phyloP scores from a whole-genome alignment of 2,329 filamentous ascomycete species.

The Penicillium sp. region DNA sequence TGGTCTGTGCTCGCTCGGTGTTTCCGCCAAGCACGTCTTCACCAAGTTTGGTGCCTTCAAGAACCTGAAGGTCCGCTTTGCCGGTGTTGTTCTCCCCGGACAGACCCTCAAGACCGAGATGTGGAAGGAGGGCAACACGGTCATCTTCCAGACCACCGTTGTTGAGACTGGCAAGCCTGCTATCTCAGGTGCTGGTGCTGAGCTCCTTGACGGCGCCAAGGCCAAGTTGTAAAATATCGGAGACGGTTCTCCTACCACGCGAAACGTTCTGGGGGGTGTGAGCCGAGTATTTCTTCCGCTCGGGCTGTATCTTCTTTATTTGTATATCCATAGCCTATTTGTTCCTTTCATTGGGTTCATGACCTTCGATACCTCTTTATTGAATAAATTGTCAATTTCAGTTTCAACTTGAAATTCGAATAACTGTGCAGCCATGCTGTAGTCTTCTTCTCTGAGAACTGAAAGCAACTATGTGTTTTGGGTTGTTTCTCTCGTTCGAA shows the following conservation, averaged over 20 bases:
- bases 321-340: conserved; percentile 20
- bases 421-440: not conserved
- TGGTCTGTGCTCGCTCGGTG: conserved; percentile 91
- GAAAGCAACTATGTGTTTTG: no score
- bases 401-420: not conserved
- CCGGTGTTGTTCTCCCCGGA: conserved; percentile 75
- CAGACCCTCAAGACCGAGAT: conserved; percentile 90
- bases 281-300: conserved; percentile 10
- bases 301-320: conserved; percentile 16
- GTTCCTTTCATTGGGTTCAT: not conserved
- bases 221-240: conserved; percentile 44
- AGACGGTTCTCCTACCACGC: conserved; percentile 11
- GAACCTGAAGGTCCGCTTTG: conserved; percentile 90
- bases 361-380: not conserved
- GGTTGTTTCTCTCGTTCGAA: no score
- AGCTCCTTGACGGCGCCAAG: conserved; percentile 55
- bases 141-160: conserved; percentile 81
- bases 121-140: conserved; percentile 78
- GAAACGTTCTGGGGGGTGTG: conserved; percentile 14
- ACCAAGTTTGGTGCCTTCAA: conserved; percentile 75
- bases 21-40: conserved; percentile 84
- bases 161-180: conserved; percentile 89
- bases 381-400: not conserved
- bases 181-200: conserved; percentile 73
- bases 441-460: no score